Base-by-base conservation (phyloP, 495 filamentous ascomycete genomes). In the Xylona heveae region DNA sequence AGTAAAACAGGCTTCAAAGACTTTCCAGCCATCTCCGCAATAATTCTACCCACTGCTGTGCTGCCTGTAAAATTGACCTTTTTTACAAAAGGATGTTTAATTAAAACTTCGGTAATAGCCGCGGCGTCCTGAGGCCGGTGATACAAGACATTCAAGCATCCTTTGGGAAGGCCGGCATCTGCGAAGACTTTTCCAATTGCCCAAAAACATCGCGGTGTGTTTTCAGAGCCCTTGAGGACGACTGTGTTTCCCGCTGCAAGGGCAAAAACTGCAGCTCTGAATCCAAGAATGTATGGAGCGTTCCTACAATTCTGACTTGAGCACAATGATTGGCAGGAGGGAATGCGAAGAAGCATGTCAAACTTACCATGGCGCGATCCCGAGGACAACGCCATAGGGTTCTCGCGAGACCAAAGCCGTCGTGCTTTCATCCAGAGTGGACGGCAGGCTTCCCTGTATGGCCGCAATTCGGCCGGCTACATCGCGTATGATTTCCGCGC, bases 351-450 rank as follows among this genome's bases (percentile, higher is more conserved):
- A 1, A 35, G 23, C 23, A 25, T 25, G 8, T 8, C 13, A 19
- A n/a, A 33, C 52, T 41, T 58, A 80, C 78, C 84, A 92, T 19
- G 84, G 81, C 13, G 79, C 81, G 51, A 90, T 80, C 19, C 65
- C 70, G 9, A 93, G 55, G 2, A 84, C 53, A 17, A 88, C 80
- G 13, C 82, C 82, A 41, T 69, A 81, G 3, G 82, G 82, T 48
- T 90, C 75, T 42, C 73, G 77, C 30, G 69, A 52, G n/a, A 91
- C 53, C 43, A 91, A 58, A 0, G 75, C 74, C n/a, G 60, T 58
- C 24, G 55, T 57, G 5, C 62, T 63, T n/a, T 65, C 53, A 14
- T 68, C 48, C 2, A 47, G 42, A 5, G 63, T 53, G 6, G 57
- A 54, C 0, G 78, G 76, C 19, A 82, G 60, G 7, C 48, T 49